Conservation (phyloP, 176 grass and related monocot species). For the barley (Hordeum vulgare) region MorexV3_pseudomolecules_assembly NC_058518.1:21043537-21044036, state of each 20-base stretch:
- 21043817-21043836: background rate
- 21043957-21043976: constrained; percentile 5
- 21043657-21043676: too few relatives aligned
- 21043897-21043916: background rate
- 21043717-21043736: too few relatives aligned
- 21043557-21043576: too few relatives aligned
- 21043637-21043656: too few relatives aligned
- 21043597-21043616: too few relatives aligned
- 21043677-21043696: too few relatives aligned
- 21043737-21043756: too few relatives aligned
- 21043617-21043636: too few relatives aligned
- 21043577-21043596: too few relatives aligned
- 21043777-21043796: background rate
- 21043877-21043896: background rate
- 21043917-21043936: background rate
- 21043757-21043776: too few relatives aligned
- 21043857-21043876: background rate
- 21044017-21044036: constrained; percentile 50
- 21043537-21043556: too few relatives aligned
- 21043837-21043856: background rate
- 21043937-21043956: background rate
- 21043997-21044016: constrained; percentile 79
- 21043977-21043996: constrained; percentile 43
- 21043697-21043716: too few relatives aligned
- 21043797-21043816: background rate